Evolutionary conservation across 495 filamentous ascomycete genomes (phyloP).

Genomic region (Penicillium pancosmium): DNA sequence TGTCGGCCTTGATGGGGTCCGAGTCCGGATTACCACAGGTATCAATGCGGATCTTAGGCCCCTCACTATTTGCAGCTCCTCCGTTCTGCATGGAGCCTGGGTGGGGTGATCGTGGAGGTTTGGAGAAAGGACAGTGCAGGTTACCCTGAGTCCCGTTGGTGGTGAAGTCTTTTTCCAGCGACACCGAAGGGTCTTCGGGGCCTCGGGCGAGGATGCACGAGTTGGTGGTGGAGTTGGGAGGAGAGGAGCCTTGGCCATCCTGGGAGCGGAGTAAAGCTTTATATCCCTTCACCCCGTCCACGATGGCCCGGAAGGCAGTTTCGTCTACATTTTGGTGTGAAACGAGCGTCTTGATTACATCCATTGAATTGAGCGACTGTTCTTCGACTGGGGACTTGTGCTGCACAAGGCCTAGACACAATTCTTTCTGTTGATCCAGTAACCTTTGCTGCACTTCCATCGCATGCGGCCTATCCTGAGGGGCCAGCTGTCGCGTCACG

Average conservation of each 20-base stretch:
- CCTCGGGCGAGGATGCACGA: conserved; percentile 44
- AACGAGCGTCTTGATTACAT: conserved; percentile 51
- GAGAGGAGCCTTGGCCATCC: conserved; percentile 23
- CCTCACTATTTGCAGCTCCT: conserved; percentile 28
- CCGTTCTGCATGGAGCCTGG: conserved; percentile 8
- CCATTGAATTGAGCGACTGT: conserved; percentile 39
- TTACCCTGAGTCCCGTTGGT: conserved; percentile 47
- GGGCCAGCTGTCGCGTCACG: conserved; percentile 26
- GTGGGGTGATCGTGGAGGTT: conserved; percentile 28
- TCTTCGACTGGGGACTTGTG: conserved; percentile 30
- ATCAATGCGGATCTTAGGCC: conserved; percentile 33
- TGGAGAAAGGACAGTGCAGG: conserved; percentile 51
- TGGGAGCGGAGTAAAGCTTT: conserved; percentile 38
- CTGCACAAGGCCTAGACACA: conserved; percentile 34
- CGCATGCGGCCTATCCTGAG: conserved; percentile 34
- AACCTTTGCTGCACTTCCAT: conserved; percentile 39
- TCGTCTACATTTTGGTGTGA: conserved; percentile 49
- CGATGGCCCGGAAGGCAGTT: conserved; percentile 39
- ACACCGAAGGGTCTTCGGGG: conserved; percentile 30
- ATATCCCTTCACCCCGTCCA: conserved; percentile 44
- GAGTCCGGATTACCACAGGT: conserved; percentile 41
- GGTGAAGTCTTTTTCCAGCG: conserved; percentile 50
- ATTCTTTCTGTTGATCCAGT: conserved; percentile 34
- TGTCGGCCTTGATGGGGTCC: conserved; percentile 52
- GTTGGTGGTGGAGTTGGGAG: conserved; percentile 31